Evolutionary conservation across 257 asterid genomes (phyloP).

Genomic region (Gentiana macrophylla): DNA sequence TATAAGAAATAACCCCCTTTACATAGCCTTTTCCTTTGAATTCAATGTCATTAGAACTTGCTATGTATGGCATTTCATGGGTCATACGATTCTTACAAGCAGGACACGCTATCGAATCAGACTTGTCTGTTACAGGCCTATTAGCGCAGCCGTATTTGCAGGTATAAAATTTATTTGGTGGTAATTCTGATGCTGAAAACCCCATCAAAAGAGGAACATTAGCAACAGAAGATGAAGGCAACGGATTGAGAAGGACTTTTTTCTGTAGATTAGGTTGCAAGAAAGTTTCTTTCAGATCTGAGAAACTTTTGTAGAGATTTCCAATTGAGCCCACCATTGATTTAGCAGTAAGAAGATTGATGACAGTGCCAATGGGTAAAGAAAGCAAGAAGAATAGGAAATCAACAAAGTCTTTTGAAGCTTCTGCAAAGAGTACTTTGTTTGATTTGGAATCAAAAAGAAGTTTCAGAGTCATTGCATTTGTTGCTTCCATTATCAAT

Average conservation of each 20-base stretch:
- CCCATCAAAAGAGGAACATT: background rate
- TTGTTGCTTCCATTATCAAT: background rate
- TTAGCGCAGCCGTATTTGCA: too few species aligned
- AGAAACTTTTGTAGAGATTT: constrained; percentile 9
- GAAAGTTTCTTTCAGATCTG: background rate
- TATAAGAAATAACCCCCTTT: constrained; percentile 1
- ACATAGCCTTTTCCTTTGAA: background rate
- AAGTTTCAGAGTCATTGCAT: background rate
- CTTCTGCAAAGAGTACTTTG: constrained; percentile 10
- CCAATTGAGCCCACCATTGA: constrained; percentile 4
- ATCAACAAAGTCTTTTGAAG: constrained; percentile 6
- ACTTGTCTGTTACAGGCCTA: too few species aligned
- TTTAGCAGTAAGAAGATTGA: constrained; percentile 1
- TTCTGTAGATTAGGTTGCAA: background rate
- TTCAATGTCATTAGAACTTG: too few species aligned
- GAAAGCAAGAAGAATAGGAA: constrained; percentile 8
- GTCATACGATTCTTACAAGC: too few species aligned
- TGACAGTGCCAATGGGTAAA: constrained; percentile 7
- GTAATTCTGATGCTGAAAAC: too few species aligned
- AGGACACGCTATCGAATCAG: too few species aligned
- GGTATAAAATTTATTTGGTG: too few species aligned
- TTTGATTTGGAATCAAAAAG: background rate
- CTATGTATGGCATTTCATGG: too few species aligned
- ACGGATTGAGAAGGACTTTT: background rate
- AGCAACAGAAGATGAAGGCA: background rate